These are phyloP conservation scores for Bonia amplexicaulis DNA, from an alignment of 176 grass and related monocot species.

Conservation along the genomic window DNA sequence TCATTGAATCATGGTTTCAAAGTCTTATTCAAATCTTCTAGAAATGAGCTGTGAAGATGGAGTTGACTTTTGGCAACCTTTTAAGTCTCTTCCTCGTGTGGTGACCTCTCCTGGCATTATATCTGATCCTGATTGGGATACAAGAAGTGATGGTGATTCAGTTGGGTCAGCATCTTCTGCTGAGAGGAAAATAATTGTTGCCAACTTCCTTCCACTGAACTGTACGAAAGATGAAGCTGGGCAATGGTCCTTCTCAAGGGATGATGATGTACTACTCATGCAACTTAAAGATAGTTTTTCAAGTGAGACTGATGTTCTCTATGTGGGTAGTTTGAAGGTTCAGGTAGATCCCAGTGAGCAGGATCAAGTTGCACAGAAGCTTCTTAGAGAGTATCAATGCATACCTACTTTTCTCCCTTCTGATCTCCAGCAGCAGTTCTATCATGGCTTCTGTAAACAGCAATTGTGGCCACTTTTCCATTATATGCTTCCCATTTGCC, in stretches of 20 bases:
- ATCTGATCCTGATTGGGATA: conserved; percentile 62
- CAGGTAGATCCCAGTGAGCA: conserved; percentile 71
- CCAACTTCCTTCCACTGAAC: conserved; percentile 86
- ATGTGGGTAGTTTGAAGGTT: conserved; percentile 82
- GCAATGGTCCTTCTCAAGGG: conserved; percentile 60
- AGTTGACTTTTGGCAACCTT: conserved; percentile 51
- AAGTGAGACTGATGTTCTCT: conserved; percentile 61
- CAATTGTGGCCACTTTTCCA: conserved; percentile 93
- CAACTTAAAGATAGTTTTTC: conserved; percentile 85
- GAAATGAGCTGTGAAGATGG: conserved; percentile 42
- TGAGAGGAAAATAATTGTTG: conserved; percentile 88
- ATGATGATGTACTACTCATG: conserved; percentile 79
- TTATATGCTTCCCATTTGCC: conserved; percentile 91
- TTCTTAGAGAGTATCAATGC: conserved; percentile 67
- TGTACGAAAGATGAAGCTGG: conserved; percentile 65
- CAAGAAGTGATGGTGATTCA: conserved; percentile 53
- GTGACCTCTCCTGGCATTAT: conserved; percentile 77
- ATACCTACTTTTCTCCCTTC: conserved; percentile 81
- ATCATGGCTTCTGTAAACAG: conserved; percentile 95
- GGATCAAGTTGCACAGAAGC: conserved; percentile 71
- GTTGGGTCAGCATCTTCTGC: conserved; percentile 33
- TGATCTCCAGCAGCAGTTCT: conserved; percentile 73
- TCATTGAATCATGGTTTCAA: conserved; percentile 57
- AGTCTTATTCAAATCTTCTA: conserved; percentile 81
- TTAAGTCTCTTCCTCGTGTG: conserved; percentile 68